Conservation (phyloP, 108 stramenopile species). For the Hondaea fermentalgiana region DNA sequence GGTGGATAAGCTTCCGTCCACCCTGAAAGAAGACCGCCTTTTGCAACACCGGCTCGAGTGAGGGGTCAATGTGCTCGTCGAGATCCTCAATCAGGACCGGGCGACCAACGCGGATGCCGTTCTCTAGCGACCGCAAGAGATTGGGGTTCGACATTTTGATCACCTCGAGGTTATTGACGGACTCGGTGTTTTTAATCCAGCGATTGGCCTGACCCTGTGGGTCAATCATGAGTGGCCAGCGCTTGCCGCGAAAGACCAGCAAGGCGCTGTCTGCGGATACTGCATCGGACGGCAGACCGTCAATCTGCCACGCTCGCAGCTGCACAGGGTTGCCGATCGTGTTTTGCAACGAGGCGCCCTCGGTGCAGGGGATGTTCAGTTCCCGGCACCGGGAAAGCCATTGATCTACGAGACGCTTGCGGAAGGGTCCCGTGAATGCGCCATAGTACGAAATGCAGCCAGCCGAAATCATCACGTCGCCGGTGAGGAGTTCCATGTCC, state of each 20-base stretch:
- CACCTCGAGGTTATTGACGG: constrained; percentile 31
- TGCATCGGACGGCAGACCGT: constrained; percentile 46
- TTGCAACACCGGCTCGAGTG: constrained; percentile 52
- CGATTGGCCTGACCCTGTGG: constrained; percentile 59
- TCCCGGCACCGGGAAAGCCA: constrained; percentile 32
- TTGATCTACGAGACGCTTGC: constrained; percentile 31
- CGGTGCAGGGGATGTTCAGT: constrained; percentile 33
- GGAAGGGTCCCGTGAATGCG: constrained; percentile 54
- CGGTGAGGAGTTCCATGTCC: constrained; percentile 43
- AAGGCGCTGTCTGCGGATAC: constrained; percentile 55
- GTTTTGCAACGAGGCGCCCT: constrained; percentile 27
- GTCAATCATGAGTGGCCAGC: constrained; percentile 65
- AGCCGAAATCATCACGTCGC: constrained; percentile 50
- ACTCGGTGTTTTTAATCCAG: constrained; percentile 56
- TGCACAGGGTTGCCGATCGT: constrained; percentile 52
- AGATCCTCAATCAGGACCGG: constrained; percentile 59
- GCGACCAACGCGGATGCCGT: constrained; percentile 50
- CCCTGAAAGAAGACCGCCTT: constrained; percentile 54
- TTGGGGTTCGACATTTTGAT: constrained; percentile 47
- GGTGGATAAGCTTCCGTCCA: constrained; percentile 45
- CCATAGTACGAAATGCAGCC: constrained; percentile 54
- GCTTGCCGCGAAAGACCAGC: constrained; percentile 42
- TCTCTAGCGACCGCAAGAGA: constrained; percentile 44
- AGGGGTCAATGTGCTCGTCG: constrained; percentile 49
- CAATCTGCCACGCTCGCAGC: constrained; percentile 55